A percentile compares a stretch with the other conserved stretches of the same genome.
These are phyloP conservation scores for Fusarium chuoi DNA, from an alignment of 2,329 filamentous ascomycete genomes.

Conservation along the genomic window DNA sequence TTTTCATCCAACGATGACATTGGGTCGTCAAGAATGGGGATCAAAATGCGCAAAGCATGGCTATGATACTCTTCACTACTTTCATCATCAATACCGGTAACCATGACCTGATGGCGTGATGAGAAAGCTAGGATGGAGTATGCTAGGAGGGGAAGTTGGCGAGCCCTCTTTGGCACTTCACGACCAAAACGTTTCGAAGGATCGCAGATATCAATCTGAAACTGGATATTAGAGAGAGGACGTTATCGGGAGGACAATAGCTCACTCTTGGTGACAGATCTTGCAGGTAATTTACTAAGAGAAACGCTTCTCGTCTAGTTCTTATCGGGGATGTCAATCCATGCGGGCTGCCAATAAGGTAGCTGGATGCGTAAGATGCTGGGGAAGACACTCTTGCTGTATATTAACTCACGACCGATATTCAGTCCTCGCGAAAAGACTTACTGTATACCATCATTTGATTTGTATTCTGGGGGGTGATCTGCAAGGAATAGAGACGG, in stretches of 20 bases:
- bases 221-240: not conserved
- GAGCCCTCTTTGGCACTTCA: conserved; percentile 54
- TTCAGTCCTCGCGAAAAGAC: accelerated
- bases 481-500: not conserved
- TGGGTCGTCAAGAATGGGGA: conserved; percentile 50
- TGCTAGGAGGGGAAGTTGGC: conserved; percentile 51
- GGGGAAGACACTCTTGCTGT: not conserved
- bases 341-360: not conserved
- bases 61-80: conserved; percentile 54
- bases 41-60: conserved; percentile 53
- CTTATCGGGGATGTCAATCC: not conserved
- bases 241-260: not conserved
- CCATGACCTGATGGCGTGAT: conserved; percentile 36
- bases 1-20: conserved; percentile 50
- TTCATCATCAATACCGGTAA: conserved; percentile 36
- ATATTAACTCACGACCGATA: accelerated
- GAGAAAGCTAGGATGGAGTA: conserved; percentile 44
- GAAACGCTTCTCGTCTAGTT: not conserved
- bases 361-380: not conserved
- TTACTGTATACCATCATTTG: not conserved
- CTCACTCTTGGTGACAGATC: not conserved
- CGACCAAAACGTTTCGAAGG: conserved; percentile 53
- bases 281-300: not conserved
- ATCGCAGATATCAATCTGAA: conserved; percentile 55
- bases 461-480: not conserved